phyloP scores from a whole-genome alignment of 1,139 yeast species.

The Taphrina pruni region DNA sequence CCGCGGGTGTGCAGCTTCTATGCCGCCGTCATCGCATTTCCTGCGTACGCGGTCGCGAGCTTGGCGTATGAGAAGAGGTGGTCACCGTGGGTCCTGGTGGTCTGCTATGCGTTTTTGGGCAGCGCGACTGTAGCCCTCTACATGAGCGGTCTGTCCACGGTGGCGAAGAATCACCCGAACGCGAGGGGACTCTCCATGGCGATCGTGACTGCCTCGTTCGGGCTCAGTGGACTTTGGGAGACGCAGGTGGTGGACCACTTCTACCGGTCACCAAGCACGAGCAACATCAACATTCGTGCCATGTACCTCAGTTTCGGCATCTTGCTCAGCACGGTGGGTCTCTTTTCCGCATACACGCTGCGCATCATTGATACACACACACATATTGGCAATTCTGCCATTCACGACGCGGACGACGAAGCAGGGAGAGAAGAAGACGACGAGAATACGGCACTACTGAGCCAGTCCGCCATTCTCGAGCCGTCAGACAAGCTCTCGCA shows the following conservation, averaged over 20 bases:
- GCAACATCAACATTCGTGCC: slow-evolving; percentile 57
- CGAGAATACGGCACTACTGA: slow-evolving; percentile 42
- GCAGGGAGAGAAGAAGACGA: slow-evolving; percentile 5
- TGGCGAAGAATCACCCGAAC: slow-evolving; percentile 47
- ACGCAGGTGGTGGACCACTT: slow-evolving; percentile 52
- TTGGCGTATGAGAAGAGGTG: slow-evolving; percentile 48
- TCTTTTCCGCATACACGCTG: slow-evolving; percentile 44
- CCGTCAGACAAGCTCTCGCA: slow-evolving; percentile 39
- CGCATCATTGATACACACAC: slow-evolving; percentile 40
- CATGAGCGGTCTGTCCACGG: slow-evolving; percentile 47
- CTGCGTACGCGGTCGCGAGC: slow-evolving; percentile 69
- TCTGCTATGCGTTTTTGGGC: slow-evolving; percentile 45
- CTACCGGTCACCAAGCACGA: slow-evolving; percentile 52
- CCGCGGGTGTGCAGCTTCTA: slow-evolving; percentile 73
- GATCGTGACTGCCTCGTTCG: slow-evolving; percentile 85
- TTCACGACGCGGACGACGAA: background rate
- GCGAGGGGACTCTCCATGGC: slow-evolving; percentile 73
- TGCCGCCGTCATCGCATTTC: slow-evolving; percentile 69
- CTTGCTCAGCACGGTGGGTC: slow-evolving; percentile 49
- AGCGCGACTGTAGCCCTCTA: slow-evolving; percentile 47
- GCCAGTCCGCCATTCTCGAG: slow-evolving; percentile 31
- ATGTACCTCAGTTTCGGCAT: slow-evolving; percentile 66
- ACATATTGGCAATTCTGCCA: background rate
- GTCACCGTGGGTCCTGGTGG: slow-evolving; percentile 48
- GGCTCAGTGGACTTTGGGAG: slow-evolving; percentile 71